These are phyloP conservation scores for Claviceps spartinae DNA, from an alignment of 2,329 filamentous ascomycete genomes.

Conservation along the genomic window DNA sequence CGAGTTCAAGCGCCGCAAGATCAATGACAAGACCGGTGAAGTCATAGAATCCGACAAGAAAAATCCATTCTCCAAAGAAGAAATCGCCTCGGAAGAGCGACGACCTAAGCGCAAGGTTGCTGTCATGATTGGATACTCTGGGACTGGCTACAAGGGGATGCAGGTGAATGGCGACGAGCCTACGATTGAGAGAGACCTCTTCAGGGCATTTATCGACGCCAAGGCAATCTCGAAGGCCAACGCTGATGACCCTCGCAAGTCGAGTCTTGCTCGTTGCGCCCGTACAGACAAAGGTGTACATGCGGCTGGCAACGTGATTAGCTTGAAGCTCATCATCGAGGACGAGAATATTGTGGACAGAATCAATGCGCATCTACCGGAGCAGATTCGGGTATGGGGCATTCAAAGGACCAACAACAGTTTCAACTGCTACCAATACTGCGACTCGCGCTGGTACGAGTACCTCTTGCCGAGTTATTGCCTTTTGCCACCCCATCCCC, in stretches of 20 bases:
- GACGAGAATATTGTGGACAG: constrained; percentile 76
- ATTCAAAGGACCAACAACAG: constrained; percentile 77
- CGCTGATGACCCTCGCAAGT: constrained; percentile 92
- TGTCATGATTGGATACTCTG: constrained; percentile 88
- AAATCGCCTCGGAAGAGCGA: constrained; percentile 76
- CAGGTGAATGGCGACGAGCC: constrained; percentile 74
- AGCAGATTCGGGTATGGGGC: constrained; percentile 91
- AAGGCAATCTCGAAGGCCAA: constrained; percentile 95
- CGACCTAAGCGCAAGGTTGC: constrained; percentile 93
- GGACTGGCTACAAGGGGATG: constrained; percentile 94
- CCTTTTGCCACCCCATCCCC: constrained; percentile 81
- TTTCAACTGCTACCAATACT: constrained; percentile 90
- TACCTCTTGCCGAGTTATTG: constrained; percentile 91
- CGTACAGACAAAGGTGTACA: constrained; percentile 96
- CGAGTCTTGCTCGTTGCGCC: constrained; percentile 82
- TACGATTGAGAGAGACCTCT: constrained; percentile 93
- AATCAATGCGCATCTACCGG: constrained; percentile 74
- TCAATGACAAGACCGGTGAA: constrained; percentile 21
- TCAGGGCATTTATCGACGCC: constrained; percentile 78
- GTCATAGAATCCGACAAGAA: constrained; percentile 16
- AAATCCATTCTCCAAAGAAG: constrained; percentile 53
- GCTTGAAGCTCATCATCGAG: constrained; percentile 89
- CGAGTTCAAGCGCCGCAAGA: constrained; percentile 29
- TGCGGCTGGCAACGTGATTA: constrained; percentile 89
- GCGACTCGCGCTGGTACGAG: constrained; percentile 93